Conservation (phyloP, 176 grass and related monocot species). For the barley (Hordeum vulgare) region DNA sequence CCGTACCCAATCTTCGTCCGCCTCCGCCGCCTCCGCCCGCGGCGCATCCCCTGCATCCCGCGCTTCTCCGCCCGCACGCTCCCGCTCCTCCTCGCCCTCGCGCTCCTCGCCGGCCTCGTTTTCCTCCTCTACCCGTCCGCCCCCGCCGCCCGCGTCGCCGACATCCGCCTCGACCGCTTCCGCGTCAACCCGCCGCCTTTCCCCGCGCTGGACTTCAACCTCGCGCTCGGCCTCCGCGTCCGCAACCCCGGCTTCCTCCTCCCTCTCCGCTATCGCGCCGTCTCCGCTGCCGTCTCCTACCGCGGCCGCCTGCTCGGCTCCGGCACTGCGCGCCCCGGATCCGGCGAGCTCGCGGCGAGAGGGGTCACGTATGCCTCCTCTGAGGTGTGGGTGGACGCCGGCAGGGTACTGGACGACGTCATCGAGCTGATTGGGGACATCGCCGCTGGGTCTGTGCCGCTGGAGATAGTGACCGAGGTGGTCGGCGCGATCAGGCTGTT, state of each 20-base stretch:
- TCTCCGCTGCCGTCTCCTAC: slow-evolving; percentile 43
- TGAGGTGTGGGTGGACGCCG: slow-evolving; percentile 41
- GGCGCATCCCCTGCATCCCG: slow-evolving; percentile 14
- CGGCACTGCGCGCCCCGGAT: slow-evolving; percentile 7
- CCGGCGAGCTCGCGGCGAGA: slow-evolving; percentile 20
- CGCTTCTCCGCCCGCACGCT: slow-evolving; percentile 3
- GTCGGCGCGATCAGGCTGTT: slow-evolving; percentile 21
- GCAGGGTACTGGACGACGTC: slow-evolving; percentile 33
- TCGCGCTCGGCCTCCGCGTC: slow-evolving; percentile 25
- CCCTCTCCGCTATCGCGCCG: slow-evolving; percentile 22
- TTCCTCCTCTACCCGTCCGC: slow-evolving; percentile 7
- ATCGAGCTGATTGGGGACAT: slow-evolving; percentile 41
- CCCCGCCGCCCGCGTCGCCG: neutral
- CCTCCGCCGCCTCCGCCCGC: slow-evolving; percentile 31
- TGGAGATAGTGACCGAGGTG: slow-evolving; percentile 45
- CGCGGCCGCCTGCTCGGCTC: slow-evolving; percentile 36
- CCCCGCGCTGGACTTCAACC: slow-evolving; percentile 22
- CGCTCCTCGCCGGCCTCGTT: slow-evolving; percentile 10
- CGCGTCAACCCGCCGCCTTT: neutral
- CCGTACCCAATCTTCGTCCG: slow-evolving; percentile 11
- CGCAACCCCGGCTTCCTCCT: neutral
- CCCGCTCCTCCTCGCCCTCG: slow-evolving; percentile 26
- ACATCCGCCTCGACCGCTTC: neutral
- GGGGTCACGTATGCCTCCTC: slow-evolving; percentile 3
- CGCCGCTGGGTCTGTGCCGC: slow-evolving; percentile 29